Evolutionary conservation across 2,329 filamentous ascomycete genomes (phyloP), one percentile per base, ranked within the genome.

Genomic region (Colletotrichum sp.): DNA sequence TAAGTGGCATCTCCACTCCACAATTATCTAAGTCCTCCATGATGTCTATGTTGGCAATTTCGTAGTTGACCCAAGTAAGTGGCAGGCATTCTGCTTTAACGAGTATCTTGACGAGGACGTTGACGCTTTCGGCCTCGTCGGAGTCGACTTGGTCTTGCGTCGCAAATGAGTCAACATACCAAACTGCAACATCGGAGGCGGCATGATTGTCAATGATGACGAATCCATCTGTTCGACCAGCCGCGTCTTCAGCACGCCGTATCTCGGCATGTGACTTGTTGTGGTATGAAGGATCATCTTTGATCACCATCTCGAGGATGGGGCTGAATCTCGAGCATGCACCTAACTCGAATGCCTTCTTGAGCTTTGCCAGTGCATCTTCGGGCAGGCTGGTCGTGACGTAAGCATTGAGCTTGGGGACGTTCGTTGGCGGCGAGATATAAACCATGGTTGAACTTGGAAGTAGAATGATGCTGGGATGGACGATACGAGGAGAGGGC

Each of bases 31-130:
- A 62, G 59, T 81, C 78, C 52, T 80, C 79, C 7, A 64, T 44
- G 18, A 81, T 75, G 49, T 59, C 52, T 62, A 72, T 77, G 72
- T 81, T 81, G 32, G 63, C 77, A 39, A 79, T 78, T 26, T 78
- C 73, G 75, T 81, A 81, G 74, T 80, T 81, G 26, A 78, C 73
- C 21, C 57, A 78, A 6, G 68, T 71, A 26, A 77, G 12, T 6
- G 80, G 34, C 28, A 81, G 71, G 13, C 62, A 73, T 7, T 80
- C 78, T 5, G 77, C 78, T 68, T 78, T 78, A 18, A 80, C 57
- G 16, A 79, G 75, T 18, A 81, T 80, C 52, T 80, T 67, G 78
- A 78, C 77, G 2, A 81, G 62, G n/a, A 80, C 80, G 3, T 57
- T 30, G 5, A 78, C 78, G 32, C 72, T 78, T 62, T 77, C 76